Base-by-base conservation (phyloP, 108 stramenopile species). In the Fragilaria crotonensis region DNA sequence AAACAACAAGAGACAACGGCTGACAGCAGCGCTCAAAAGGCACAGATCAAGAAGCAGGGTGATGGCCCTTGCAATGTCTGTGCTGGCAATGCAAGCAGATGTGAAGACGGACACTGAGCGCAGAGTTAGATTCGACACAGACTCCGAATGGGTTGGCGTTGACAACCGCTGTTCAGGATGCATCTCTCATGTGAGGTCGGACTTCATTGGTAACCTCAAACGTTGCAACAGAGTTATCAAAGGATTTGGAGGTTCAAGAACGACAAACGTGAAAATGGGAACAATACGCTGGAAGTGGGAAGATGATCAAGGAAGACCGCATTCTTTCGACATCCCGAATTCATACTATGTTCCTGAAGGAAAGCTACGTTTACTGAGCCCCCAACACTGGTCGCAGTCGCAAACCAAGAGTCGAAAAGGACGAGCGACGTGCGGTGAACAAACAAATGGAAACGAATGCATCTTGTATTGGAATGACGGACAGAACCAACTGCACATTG, bases 261-360 rank as follows among this genome's bases (percentile, higher is more conserved):
- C 7, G 9, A 1, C 3, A 33, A 14, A n/a, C 31, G 1, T 33
- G 4, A 30, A 2, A 11, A 25, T 30, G 1, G 55, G 55, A 2
- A 33, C 55, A 30, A 30, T 56, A n/a, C 2, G 21, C 2, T 68
- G 62, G 62, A 53, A 53, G 1, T 27, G 58, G 9, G 45, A 66
- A 30, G 73, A 77, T 44, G 66, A 74, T 48, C 0, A 66, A 1
- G 80, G 76, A 2, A 21, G 18, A 19, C 0, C 44, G 0, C 76
- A 81, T 36, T 25, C 1, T 2, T 52, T 77, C 2, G 11, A 27
- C 4, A 60, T 77, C 5, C 65, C 71, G 19, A 67, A 74, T 51
- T 66, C 69, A 0, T 60, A 59, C 54, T 75, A 68, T 32, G 47
- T 75, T 5, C 69, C 69, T 22, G 17, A 45, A 2, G 0, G 51